Percentiles rank a stretch among this genome's conserved stretches.
phyloP scores from a whole-genome alignment of 2,329 filamentous ascomycete genomes.

The Trichoderma sp. region DNA sequence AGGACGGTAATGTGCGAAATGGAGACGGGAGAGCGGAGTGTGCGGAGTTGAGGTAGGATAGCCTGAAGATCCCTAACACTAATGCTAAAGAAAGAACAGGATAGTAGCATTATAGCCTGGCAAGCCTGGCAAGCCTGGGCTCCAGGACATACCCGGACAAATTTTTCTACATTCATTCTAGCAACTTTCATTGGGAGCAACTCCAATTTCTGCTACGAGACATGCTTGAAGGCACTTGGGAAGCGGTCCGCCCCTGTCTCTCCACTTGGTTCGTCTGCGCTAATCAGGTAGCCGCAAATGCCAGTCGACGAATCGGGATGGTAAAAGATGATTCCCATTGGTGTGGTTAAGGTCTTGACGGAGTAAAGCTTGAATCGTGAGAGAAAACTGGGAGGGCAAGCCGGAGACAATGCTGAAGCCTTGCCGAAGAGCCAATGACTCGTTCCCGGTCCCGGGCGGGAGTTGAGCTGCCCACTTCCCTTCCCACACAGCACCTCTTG shows the following conservation, averaged over 20 bases:
- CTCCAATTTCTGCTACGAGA: background rate
- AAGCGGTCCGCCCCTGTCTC: constrained; percentile 1
- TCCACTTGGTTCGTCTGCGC: background rate
- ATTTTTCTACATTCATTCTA: background rate
- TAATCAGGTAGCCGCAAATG: background rate
- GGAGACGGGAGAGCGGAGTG: background rate
- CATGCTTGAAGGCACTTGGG: background rate
- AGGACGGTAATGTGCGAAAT: background rate
- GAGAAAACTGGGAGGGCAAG: background rate
- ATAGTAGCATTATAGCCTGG: background rate
- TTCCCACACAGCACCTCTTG: background rate
- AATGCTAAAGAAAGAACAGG: background rate
- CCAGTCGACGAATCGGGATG: background rate
- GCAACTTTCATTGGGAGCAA: background rate
- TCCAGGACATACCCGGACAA: background rate
- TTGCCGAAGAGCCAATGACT: background rate
- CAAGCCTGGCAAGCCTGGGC: background rate
- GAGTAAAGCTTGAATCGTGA: background rate
- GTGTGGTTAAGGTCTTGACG: background rate
- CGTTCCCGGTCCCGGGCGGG: background rate
- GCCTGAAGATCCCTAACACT: background rate
- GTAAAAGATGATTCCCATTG: background rate
- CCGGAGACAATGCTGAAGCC: background rate
- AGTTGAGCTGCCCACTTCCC: background rate
- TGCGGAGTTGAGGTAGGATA: background rate